Base-by-base conservation (phyloP, 139 green algal species). In the Chlorella sorokiniana region DNA sequence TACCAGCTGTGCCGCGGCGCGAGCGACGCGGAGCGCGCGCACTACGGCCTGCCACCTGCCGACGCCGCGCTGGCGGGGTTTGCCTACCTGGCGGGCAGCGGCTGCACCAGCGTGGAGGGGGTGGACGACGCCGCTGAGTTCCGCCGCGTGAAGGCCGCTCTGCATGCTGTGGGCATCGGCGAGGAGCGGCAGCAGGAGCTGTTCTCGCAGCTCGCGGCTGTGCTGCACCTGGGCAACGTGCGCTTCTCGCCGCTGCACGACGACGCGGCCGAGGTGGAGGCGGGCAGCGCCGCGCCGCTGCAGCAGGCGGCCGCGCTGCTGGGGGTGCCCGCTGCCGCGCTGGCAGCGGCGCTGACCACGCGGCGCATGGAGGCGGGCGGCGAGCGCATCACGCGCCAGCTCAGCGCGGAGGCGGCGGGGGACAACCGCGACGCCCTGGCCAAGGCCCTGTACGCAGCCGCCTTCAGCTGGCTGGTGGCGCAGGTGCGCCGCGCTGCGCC, bases 221-320 rank as follows among this genome's bases (percentile, higher is more conserved):
- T 97, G 33, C 84, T 98, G 42, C 95, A 94, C 86, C 86, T 98
- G 61, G 94, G 95, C 72, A 98, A 97, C 84, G 79, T 98, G 20
- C 70, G 86, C 27, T 96, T 98, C 69, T 78, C 83, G 42, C 52
- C 64, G 9, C 68, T 87, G n/a, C 64, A 82, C 38, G 40, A 82
- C 65, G 76, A 84, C 33, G 63, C 74, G 63, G 69, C 68, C 65
- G 45, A 40, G 6, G 69, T 81, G 41, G 78, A 67, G 27, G 7
- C 27, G 11, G 29, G 4, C 69, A 69, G 40, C 22, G 72, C 84
- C 22, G 67, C 79, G 20, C 78, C 91, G 35, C 54, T 91, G 51
- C 62, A 78, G 23, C 75, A 72, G 31, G 75, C 81, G 6, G 78
- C 87, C 3, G 67, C 31, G 3, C 79, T 94, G 70, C 87, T 96